Percentiles rank a stretch among this genome's conserved stretches.
Conservation (phyloP, 352 stramenopile species). For the Pythium apleroticum region DNA sequence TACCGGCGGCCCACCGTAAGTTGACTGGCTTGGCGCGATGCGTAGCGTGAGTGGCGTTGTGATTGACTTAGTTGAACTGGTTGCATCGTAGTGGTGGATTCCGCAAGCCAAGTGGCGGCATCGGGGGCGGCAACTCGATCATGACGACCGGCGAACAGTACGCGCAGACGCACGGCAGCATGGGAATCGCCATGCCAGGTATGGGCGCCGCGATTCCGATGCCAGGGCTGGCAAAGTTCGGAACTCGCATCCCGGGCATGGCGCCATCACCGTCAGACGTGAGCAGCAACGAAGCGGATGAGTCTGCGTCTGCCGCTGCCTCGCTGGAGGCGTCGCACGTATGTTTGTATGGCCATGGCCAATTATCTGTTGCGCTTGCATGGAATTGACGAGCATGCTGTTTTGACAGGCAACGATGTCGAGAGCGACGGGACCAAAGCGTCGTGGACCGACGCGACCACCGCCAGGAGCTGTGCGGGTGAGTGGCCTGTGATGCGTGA, state of each 20-base stretch:
- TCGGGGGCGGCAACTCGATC: conserved; percentile 47
- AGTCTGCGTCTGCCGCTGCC: conserved; percentile 27
- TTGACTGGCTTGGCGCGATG: neutral
- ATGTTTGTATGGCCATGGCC: conserved; percentile 12
- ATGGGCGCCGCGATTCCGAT: conserved; percentile 84
- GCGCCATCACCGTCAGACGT: conserved; percentile 23
- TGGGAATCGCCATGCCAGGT: conserved; percentile 76
- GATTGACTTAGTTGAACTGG: conserved; percentile 1
- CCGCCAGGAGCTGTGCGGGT: conserved; percentile 68
- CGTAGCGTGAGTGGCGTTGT: neutral
- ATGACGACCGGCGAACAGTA: conserved; percentile 87
- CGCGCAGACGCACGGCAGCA: conserved; percentile 58
- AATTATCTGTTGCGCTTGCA: neutral
- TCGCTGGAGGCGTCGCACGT: conserved; percentile 67
- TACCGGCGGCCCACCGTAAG: conserved; percentile 33
- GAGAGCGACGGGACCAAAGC: conserved; percentile 71
- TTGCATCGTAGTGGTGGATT: conserved; percentile 33
- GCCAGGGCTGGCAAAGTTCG: conserved; percentile 71
- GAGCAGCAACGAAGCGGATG: conserved; percentile 23
- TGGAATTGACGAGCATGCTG: neutral
- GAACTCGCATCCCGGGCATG: conserved; percentile 71
- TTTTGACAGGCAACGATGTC: conserved; percentile 66
- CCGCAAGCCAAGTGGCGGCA: conserved; percentile 31
- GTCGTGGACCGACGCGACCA: conserved; percentile 60
- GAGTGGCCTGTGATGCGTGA: conserved; percentile 38